Evolutionary conservation across 2,329 filamentous ascomycete species (phyloP).

Genomic region (Botrytis squamosa): DNA sequence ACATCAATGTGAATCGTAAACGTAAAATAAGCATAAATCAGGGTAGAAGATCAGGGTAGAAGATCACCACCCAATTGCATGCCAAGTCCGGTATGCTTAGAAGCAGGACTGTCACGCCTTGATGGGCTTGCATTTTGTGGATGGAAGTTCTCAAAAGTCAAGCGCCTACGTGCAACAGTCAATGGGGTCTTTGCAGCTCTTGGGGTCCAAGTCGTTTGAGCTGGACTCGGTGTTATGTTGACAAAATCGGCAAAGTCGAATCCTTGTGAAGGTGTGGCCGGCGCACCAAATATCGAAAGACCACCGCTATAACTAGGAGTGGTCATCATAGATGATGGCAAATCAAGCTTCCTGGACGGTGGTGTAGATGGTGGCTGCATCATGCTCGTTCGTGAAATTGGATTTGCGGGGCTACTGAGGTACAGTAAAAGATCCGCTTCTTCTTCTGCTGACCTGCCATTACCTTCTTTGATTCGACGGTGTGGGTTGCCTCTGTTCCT

Average conservation of each 20-base stretch:
- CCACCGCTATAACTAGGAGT: slow-evolving; percentile 69
- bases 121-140: slow-evolving; percentile 29
- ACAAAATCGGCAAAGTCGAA: slow-evolving; percentile 98
- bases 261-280: slow-evolving; percentile 74
- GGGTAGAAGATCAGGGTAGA: slow-evolving; percentile 55
- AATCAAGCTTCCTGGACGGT: slow-evolving; percentile 66
- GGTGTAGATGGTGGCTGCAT: slow-evolving; percentile 76
- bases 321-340: slow-evolving; percentile 86
- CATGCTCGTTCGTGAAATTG: slow-evolving; percentile 54
- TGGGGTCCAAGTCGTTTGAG: slow-evolving; percentile 72
- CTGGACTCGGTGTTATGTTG: slow-evolving; percentile 94
- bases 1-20: slow-evolving; percentile 17
- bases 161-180: slow-evolving; percentile 32
- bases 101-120: slow-evolving; percentile 30
- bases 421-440: slow-evolving; percentile 80
- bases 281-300: slow-evolving; percentile 63
- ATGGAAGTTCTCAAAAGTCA: slow-evolving; percentile 36
- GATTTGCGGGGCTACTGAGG: slow-evolving; percentile 78
- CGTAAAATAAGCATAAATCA: slow-evolving; percentile 34
- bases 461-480: slow-evolving; percentile 51
- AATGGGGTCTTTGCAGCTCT: slow-evolving; percentile 35
- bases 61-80: slow-evolving; percentile 67
- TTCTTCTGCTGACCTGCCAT: slow-evolving; percentile 67
- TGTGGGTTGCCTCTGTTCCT: slow-evolving; percentile 51
- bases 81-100: slow-evolving; percentile 53